Conservation (phyloP, 176 grass and related monocot species). For the Phyllostachys edulis region DNA sequence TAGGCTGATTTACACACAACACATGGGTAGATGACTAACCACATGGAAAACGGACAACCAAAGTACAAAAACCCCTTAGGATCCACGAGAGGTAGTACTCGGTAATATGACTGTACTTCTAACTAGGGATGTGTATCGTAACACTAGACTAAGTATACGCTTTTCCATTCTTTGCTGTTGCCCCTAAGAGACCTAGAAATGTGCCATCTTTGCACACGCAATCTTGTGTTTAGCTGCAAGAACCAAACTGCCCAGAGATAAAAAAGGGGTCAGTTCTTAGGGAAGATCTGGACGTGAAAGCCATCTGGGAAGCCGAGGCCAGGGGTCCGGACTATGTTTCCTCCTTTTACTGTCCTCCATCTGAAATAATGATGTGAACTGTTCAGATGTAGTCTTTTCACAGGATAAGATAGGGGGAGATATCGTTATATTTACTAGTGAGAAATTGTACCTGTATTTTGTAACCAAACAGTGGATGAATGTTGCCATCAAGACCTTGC, state of each 20-base stretch:
- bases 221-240: constrained; percentile 18
- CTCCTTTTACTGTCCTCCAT: constrained; percentile 68
- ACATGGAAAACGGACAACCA: constrained; percentile 57
- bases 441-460: constrained; percentile 61
- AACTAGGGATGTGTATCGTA: constrained; percentile 43
- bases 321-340: constrained; percentile 74
- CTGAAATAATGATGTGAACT: constrained; percentile 29
- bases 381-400: constrained; percentile 15
- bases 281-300: constrained; percentile 64
- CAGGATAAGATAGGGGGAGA: background rate
- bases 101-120: constrained; percentile 25
- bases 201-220: constrained; percentile 20
- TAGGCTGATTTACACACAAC: constrained; percentile 39
- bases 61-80: constrained; percentile 42
- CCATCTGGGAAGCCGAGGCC: constrained; percentile 74
- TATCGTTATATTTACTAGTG: background rate
- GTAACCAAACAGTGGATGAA: constrained; percentile 80
- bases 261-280: constrained; percentile 44
- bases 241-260: background rate
- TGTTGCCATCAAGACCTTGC: constrained; percentile 64
- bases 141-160: constrained; percentile 44
- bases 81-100: constrained; percentile 27
- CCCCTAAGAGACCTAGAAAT: constrained; percentile 29
- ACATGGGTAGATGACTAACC: constrained; percentile 59
- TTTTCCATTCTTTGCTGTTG: constrained; percentile 14